Evolutionary conservation across 805 yeast species (phyloP), one percentile per base, ranked within the genome.

Genomic region (Komagataella kurtzmanii): DNA sequence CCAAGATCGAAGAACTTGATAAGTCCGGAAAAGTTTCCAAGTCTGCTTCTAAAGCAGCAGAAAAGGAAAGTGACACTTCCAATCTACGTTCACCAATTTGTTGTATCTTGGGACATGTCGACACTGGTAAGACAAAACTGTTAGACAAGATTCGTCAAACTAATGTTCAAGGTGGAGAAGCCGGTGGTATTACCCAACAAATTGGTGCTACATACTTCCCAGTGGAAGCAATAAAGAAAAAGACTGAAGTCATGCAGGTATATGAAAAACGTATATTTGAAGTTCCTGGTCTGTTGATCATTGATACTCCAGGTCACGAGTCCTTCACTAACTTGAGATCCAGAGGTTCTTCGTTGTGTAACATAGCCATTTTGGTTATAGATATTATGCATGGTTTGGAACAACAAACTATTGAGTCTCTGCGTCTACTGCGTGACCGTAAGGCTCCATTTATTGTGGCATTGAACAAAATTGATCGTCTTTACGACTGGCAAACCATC

Each of bases 131-230:
- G 72, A 93, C 99, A 58, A 93, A 93, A 68, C 79, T 93, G 58
- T 77, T 93, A 67, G 99, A 93, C 67, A 93, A 93, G 71, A 83
- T 93, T 60, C 91, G 99, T 74, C 97, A 91, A 74, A 93, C 98
- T 46, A 93, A 93, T 65, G 99, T 93, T 55, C 99, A 93, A 75
- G 99, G 97, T 68, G 99, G 99, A 65, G 99, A 93, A 74, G 99
- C 99, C 52, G 99, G 99, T 75, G 99, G 99, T 75, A 93, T 93
- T 68, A 93, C 99, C 57, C 99, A 93, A 78, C 99, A 93, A 73
- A 93, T 93, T 65, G 99, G 99, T 80, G 99, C 99, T 52, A 93
- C 99, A 19, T 93, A 93, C 68, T 93, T 93, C 88, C 99, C 99
- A 55, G 89, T 93, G 59, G 95, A 85, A 30, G 89, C 97, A 46